Evolutionary conservation across 2,329 filamentous ascomycete species (phyloP), one percentile per base, ranked within the genome.

Genomic region (Leptographium radiaticola): DNA sequence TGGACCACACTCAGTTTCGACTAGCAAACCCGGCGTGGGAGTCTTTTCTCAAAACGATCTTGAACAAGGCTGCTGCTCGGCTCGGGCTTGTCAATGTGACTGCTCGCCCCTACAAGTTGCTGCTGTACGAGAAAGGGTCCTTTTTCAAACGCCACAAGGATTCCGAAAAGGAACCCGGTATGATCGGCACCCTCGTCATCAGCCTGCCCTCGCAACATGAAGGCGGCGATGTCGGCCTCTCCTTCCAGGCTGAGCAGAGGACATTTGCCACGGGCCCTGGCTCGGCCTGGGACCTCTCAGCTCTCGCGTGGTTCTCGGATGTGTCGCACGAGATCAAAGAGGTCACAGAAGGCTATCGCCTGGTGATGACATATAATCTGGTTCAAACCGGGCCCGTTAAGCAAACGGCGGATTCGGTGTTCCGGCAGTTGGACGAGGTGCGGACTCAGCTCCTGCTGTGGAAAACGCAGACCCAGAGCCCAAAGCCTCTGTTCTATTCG

Each of bases 341-440:
- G 7, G 61, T 77, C 0, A 63, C 57, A 1, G 66, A 66, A 0
- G 73, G 75, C 1, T 67, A 71, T 57, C 70, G 74, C 3, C 59
- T 72, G 2, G 71, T 74, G 6, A 58, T 77, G 18, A 75, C 69
- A 0, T 79, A 76, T 61, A 75, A 76, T 53, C 64, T 77, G 36
- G 33, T 49, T 4, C 8, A 60, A 74, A 13, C 62, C 68, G 44
- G 20, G 54, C 45, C 11, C 36, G 55, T 1, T 34, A 36, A 4
- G 31, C 44, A 25, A 16, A 25, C 45, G 15, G 46, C 46, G n/a
- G 25, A 34, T 4, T 36, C 15, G 12, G 7, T 30, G 9, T 36
- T 5, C 15, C 4, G 11, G 13, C 31, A 49, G 36, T 6, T 7
- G 7, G 38, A 51, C 9, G 25, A 51, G 13, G n/a, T 51, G 12